Evolutionary conservation across 2,329 filamentous ascomycete genomes (phyloP), one percentile per base, ranked within the genome.

Genomic region (Clonostachys byssicola): DNA sequence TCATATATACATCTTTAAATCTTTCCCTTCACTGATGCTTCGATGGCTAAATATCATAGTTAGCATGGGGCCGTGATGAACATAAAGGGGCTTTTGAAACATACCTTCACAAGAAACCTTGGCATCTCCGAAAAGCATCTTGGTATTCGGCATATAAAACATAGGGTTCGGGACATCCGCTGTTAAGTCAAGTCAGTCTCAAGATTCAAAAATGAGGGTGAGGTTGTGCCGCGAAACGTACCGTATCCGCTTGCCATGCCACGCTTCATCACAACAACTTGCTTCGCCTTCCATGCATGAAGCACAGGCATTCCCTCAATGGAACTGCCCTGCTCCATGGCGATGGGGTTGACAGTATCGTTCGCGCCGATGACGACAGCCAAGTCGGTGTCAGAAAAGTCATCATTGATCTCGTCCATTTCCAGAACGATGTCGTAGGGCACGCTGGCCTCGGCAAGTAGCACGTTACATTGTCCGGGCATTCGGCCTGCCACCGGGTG

Each of bases 351-450:
- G 36, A 95, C 91, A 0, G 91, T 95, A 58, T 96, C 91, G 56
- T 96, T 95, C 9, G 91, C 91, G 4, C 91, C 91, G 59, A 95
- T 95, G 0, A 95, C 90, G 5, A 95, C 79, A 0, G 89, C 91
- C 10, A 95, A 74, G 58, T 95, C 91, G 0, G 91, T 95, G 30
- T 94, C 87, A 7, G 76, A 67, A 63, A 95, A 96, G 59, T 95
- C 90, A 52, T 95, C 90, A 64, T 95, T 96, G 70, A 95, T 95
- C 72, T 96, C 91, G 56, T 95, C 91, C 90, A 95, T 95, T 68
- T 96, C 90, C 42, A 95, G 77, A 30, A 95, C 90, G 47, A 95
- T 92, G 57, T 96, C 91, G 59, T 95, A 95, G 4, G 89, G 89
- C 33, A 95, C 91, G 34, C 80, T 86, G 1, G 91, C 91, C 65